Base-by-base conservation (phyloP, 805 yeast species). In the Yamadazyma kitorensis region DNA sequence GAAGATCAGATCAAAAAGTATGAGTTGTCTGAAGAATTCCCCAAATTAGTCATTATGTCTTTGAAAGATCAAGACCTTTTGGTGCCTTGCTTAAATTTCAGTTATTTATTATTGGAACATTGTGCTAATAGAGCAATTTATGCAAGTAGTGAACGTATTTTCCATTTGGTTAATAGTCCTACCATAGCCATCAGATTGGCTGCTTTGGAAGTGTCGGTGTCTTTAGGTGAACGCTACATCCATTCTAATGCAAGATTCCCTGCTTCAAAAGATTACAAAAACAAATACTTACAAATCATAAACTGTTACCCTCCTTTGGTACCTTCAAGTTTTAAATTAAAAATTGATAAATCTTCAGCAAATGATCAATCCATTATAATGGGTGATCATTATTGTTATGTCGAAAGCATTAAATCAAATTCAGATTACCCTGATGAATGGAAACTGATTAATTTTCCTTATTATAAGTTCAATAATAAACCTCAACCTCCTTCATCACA, bases 61-160 rank as follows among this genome's bases (percentile, higher is more conserved):
- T 34, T 40, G 0, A 54, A 55, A 0, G 93, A 85, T 41, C 75
- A 68, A 24, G 48, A 39, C 1, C 39, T 76, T 3, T 52, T 80
- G 17, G 55, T 70, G 0, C 61, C 81, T 1, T 64, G 86, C 27
- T 60, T 86, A 31, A 64, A 71, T 5, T 86, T 85, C 50, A 72
- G 91, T 0, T 66, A 72, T 21, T 57, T 76, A 32, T 59, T 89
- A 20, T 59, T 89, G 28, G 84, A 81, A 25, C 77, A 83, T 47
- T 82, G 93, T 34, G 67, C 78, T 18, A 80, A 81, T 47, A 70
- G 86, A 41, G 72, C 74, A 32, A 67, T 85, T 16, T 88, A 85
- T 54, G 64, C 79, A n/a, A 79, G 87, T 14, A 59, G 75, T 13
- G 82, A 80, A 31, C 65, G 80, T 23, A 67, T 88, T 36, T 76